Conservation (phyloP, 2,329 filamentous ascomycete genomes). For the Cladosporium sp. region DNA sequence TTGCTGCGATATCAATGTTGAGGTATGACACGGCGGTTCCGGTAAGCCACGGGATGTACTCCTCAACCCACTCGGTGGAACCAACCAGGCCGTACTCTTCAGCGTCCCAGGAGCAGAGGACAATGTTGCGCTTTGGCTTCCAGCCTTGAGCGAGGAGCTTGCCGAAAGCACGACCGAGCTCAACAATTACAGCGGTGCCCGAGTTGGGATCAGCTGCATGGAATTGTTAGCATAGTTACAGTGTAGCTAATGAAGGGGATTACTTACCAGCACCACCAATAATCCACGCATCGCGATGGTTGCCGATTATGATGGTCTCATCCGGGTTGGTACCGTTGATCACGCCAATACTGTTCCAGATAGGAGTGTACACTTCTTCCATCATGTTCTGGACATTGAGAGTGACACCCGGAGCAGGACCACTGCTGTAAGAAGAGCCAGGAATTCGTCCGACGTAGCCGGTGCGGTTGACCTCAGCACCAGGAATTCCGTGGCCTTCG, state of each 20-base stretch:
- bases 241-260: not conserved
- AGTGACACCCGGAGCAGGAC: slow-evolving; percentile 69
- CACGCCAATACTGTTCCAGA: slow-evolving; percentile 75
- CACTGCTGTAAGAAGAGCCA: slow-evolving; percentile 72
- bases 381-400: slow-evolving; percentile 78
- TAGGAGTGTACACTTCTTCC: slow-evolving; percentile 74
- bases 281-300: slow-evolving; percentile 58
- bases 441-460: slow-evolving; percentile 71
- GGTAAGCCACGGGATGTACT: slow-evolving; percentile 50
- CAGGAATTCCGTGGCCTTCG: slow-evolving; percentile 74
- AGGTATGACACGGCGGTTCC: slow-evolving; percentile 49
- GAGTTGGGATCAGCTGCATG: slow-evolving; percentile 50
- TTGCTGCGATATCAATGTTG: slow-evolving; percentile 53
- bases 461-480: slow-evolving; percentile 42
- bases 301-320: slow-evolving; percentile 57
- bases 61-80: slow-evolving; percentile 53
- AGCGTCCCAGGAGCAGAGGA: slow-evolving; percentile 46
- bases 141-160: slow-evolving; percentile 50
- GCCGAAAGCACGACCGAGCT: slow-evolving; percentile 52
- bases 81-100: slow-evolving; percentile 44
- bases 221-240: not conserved
- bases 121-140: slow-evolving; percentile 54
- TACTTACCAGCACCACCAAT: slow-evolving; percentile 46
- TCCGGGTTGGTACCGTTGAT: slow-evolving; percentile 64
- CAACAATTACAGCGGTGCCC: slow-evolving; percentile 51